Evolutionary conservation across 352 stramenopile species (phyloP).

Genomic region (Thalassiosira allenii): DNA sequence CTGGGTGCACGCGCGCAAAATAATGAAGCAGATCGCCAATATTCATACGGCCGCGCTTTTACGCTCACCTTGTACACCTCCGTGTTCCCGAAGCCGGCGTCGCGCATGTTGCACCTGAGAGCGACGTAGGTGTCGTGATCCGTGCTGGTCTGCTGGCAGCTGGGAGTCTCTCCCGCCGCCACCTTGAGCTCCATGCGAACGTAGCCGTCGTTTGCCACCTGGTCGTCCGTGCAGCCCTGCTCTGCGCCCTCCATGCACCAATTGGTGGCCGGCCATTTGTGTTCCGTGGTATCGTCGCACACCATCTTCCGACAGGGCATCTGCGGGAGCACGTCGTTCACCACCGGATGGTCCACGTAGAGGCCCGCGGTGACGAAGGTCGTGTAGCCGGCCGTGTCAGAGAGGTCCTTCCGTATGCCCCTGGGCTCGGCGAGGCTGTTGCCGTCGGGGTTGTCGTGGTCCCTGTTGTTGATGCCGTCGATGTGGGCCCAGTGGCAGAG

Average conservation of each 20-base stretch:
- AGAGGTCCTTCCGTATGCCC: not conserved
- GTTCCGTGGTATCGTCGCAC: not conserved
- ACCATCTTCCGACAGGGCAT: not conserved
- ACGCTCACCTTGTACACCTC: too few relatives aligned
- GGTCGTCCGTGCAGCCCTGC: not conserved
- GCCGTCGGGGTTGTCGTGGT: not conserved
- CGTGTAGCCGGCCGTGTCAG: constrained; percentile 19
- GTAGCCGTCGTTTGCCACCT: constrained; percentile 6
- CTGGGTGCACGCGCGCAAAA: too few relatives aligned
- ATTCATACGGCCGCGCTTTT: too few relatives aligned
- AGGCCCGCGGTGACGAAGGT: constrained; percentile 29
- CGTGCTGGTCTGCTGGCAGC: too few relatives aligned
- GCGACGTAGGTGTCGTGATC: not conserved
- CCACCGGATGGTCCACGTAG: not conserved
- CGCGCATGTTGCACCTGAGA: not conserved
- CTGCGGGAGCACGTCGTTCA: not conserved
- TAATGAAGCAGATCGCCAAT: too few relatives aligned
- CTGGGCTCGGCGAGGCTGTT: too few relatives aligned
- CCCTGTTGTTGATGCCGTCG: too few relatives aligned
- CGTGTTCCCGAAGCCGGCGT: not conserved
- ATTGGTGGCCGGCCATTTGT: not conserved
- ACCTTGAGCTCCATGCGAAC: constrained; percentile 6
- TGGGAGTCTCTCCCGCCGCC: not conserved
- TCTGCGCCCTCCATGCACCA: not conserved
- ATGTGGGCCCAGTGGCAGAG: too few relatives aligned